phyloP scores from a whole-genome alignment of 1,284 basidiomycete species.

The Stygiomarasmius scandens region DNA sequence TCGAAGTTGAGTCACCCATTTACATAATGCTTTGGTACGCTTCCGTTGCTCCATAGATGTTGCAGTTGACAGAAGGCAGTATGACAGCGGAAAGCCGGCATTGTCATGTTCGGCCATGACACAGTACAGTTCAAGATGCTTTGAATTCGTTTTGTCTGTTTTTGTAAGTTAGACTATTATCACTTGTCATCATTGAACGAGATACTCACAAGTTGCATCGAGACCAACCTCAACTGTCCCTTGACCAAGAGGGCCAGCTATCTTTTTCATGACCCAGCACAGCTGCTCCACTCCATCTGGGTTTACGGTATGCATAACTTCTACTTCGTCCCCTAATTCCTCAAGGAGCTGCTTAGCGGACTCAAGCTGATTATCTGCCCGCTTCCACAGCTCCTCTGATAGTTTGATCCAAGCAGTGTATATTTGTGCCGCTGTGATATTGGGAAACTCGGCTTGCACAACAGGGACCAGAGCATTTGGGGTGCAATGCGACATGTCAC shows the following conservation, averaged over 20 bases:
- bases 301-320: conserved; percentile 21
- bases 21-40: conserved; percentile 21
- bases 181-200: neutral
- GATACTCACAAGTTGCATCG: conserved; percentile 33
- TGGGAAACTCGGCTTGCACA: neutral
- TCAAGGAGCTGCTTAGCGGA: conserved; percentile 29
- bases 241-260: conserved; percentile 19
- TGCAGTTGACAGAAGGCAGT: conserved; percentile 18
- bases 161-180: neutral
- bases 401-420: conserved; percentile 26
- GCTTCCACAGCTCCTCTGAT: conserved; percentile 31
- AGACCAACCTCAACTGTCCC: conserved; percentile 30
- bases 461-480: neutral
- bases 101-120: conserved; percentile 32
- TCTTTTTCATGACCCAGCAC: conserved; percentile 27
- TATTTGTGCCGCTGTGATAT: conserved; percentile 10
- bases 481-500: neutral
- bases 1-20: conserved; percentile 22
- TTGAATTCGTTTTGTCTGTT: conserved; percentile 34
- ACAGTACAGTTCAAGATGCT: conserved; percentile 33
- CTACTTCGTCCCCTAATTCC: conserved; percentile 25
- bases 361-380: conserved; percentile 25
- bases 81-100: conserved; percentile 32
- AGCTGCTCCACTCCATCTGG: conserved; percentile 27
- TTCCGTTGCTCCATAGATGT: conserved; percentile 17